Evolutionary conservation across 2,329 filamentous ascomycete species (phyloP).

Genomic region (Cladosporium austrohemisphaericum): DNA sequence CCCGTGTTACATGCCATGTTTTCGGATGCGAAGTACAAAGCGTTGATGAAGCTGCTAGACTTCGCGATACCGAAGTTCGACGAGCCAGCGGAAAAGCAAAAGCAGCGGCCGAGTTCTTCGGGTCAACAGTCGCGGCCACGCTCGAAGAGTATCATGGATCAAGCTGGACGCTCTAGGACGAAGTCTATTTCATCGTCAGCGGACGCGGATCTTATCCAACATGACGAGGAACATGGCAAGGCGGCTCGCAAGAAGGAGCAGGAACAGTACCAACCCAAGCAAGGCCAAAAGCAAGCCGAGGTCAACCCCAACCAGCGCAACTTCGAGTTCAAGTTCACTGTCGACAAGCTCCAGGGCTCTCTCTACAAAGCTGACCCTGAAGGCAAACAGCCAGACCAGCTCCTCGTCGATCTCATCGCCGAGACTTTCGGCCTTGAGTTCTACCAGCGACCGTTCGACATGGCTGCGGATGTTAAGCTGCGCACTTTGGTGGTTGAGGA

Average conservation of each 20-base stretch:
- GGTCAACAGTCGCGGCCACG: constrained; percentile 24
- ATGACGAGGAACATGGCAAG: constrained; percentile 48
- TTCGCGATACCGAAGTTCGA: constrained; percentile 86
- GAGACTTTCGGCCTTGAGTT: constrained; percentile 85
- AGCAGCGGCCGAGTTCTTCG: constrained; percentile 31
- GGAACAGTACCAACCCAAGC: constrained; percentile 34
- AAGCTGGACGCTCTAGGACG: constrained; percentile 53
- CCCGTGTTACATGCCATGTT: constrained; percentile 88
- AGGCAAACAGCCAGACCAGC: constrained; percentile 67
- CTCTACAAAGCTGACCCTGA: constrained; percentile 83
- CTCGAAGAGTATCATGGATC: constrained; percentile 34
- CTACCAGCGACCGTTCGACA: constrained; percentile 83
- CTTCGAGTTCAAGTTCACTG: constrained; percentile 95
- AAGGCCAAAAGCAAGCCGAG: constrained; percentile 48
- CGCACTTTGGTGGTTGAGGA: constrained; percentile 87
- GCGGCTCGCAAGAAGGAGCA: constrained; percentile 60
- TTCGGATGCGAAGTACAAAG: constrained; percentile 96
- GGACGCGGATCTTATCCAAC: constrained; percentile 72
- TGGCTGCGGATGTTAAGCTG: constrained; percentile 86
- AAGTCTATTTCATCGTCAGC: constrained; percentile 74
- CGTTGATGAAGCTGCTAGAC: constrained; percentile 90
- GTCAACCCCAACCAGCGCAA: constrained; percentile 76
- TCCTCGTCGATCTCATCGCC: constrained; percentile 87
- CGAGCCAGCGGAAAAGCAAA: constrained; percentile 14
- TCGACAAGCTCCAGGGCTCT: constrained; percentile 89